Evolutionary conservation across 2,329 filamentous ascomycete species (phyloP), one percentile per base, ranked within the genome.

Genomic region (Arthrobotrys conoides): DNA sequence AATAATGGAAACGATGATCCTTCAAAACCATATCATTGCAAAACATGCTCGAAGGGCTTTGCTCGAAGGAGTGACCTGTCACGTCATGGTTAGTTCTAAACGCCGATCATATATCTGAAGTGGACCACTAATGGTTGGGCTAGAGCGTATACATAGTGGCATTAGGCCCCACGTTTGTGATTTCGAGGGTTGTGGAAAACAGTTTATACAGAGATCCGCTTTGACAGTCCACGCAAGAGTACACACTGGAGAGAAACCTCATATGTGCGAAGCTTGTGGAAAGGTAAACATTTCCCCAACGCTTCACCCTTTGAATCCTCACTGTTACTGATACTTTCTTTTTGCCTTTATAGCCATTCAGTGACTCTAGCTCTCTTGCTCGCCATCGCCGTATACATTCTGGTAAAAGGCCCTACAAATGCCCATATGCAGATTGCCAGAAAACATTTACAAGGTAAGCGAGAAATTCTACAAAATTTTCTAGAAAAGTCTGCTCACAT

Each of bases 191-290:
- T 99, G 96, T 84, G 93, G 93, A 81, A 99, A 98, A 85, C 93
- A 95, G 83, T 99, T 99, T 84, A 99, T 99, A 82, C 96, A 99
- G 85, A 90, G 96, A 71, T 97, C 94, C 30, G 96, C 96, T 22
- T 86, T 99, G 84, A 99, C 96, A 0, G 96, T 99, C 6, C 96
- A 98, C 85, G 91, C 93, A 83, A 92, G 96, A 82, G 94, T 97
- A 20, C 96, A 99, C 85, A 98, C 96, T 1, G 96, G 96, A 81
- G 96, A 98, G 86, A 99, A 99, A 86, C 96, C 96, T 64, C 96
- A 99, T 83, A 95, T 96, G 90, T 99, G 96, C 84, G 96, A 97
- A 85, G 90, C 93, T 80, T 98, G 96, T 84, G 93, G 93, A 84
- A 98, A 98, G 91, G 94, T 97, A 87, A 36, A 24, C 6, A 14